phyloP scores from a whole-genome alignment of 2,329 filamentous ascomycete genomes.

The Microsporum canis region DNA sequence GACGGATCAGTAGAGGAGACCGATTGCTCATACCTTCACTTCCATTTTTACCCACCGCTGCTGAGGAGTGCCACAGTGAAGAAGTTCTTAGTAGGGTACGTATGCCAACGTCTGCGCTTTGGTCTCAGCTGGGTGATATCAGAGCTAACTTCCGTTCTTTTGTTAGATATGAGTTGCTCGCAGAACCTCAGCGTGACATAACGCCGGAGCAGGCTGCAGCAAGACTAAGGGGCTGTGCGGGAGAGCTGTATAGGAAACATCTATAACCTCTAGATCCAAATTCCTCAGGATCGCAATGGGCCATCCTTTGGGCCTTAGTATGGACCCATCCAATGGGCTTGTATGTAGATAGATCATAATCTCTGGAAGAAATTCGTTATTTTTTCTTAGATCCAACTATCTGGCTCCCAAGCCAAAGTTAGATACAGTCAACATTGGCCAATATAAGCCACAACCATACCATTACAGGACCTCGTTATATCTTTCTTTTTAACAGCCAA shows the following conservation, averaged over 20 bases:
- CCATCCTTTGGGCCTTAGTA: background rate
- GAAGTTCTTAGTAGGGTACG: conserved; percentile 80
- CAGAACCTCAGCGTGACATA: conserved; percentile 95
- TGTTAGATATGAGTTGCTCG: conserved; percentile 72
- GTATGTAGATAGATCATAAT: background rate
- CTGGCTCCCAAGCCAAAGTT: background rate
- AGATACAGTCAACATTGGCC: background rate
- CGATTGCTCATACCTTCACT: conserved; percentile 80
- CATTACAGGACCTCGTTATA: background rate
- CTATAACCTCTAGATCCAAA: conserved; percentile 20
- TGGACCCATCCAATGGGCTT: background rate
- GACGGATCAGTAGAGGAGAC: conserved; percentile 71
- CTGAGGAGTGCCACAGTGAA: conserved; percentile 84
- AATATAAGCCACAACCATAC: background rate
- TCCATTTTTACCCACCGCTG: conserved; percentile 95
- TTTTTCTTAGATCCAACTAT: background rate
- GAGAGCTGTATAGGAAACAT: conserved; percentile 70
- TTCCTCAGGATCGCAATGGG: background rate
- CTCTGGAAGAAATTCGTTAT: background rate
- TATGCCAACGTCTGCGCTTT: background rate
- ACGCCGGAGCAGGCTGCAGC: conserved; percentile 90
- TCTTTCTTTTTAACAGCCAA: background rate
- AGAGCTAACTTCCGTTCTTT: conserved; percentile 9
- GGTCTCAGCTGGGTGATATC: background rate
- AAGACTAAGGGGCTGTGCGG: conserved; percentile 62